phyloP scores from a whole-genome alignment of 2,329 filamentous ascomycete genomes.

The Didymella arachidicola region DNA sequence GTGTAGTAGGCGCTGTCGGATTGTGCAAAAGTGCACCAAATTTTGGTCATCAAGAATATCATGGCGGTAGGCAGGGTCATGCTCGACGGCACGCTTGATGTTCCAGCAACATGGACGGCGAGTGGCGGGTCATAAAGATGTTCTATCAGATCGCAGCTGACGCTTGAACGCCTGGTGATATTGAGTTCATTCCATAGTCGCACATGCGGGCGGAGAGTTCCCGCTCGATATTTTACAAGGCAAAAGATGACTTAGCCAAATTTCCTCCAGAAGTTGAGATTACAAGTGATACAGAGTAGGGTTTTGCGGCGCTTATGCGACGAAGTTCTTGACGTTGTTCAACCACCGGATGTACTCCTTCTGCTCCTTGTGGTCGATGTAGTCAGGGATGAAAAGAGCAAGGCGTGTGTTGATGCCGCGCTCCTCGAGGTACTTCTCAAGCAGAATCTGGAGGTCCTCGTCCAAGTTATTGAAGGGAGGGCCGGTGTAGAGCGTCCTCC shows the following conservation, averaged over 20 bases:
- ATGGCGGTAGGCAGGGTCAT: no score
- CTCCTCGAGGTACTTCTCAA: constrained; percentile 95
- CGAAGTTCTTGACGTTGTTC: constrained; percentile 82
- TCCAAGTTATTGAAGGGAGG: constrained; percentile 94
- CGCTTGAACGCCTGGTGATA: constrained; percentile 12
- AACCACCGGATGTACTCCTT: constrained; percentile 94
- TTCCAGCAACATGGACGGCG: no score
- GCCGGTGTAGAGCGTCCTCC: constrained; percentile 83
- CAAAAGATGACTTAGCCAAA: constrained; percentile 13
- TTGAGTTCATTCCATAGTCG: constrained; percentile 12
- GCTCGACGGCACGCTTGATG: no score
- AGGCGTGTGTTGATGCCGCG: constrained; percentile 86
- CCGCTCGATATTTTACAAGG: constrained; percentile 39
- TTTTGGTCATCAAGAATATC: no score
- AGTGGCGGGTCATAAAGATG: no score
- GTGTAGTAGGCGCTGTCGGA: no score
- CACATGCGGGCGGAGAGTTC: constrained; percentile 17
- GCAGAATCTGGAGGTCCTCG: constrained; percentile 89
- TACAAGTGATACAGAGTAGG: constrained; percentile 32
- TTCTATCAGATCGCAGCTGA: neutral
- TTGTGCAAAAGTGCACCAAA: no score
- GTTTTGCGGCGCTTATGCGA: constrained; percentile 60
- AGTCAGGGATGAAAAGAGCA: constrained; percentile 91
- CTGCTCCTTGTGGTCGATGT: constrained; percentile 98
- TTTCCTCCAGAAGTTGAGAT: constrained; percentile 22